Evolutionary conservation across 1,139 yeast species (phyloP), one percentile per base, ranked within the genome.

Genomic region (Yamadazyma buinensis): DNA sequence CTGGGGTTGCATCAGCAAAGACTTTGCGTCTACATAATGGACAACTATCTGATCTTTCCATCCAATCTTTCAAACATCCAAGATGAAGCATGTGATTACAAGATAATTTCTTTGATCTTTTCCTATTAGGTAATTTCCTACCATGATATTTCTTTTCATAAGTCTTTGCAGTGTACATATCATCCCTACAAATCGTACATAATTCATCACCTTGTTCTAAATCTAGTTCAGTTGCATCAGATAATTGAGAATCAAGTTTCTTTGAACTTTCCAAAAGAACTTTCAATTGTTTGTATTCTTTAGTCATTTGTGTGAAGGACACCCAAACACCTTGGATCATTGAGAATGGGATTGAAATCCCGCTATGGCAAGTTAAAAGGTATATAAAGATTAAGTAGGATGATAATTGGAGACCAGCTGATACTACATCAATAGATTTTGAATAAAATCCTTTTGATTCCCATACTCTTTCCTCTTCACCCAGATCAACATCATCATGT

Each of bases 21-120:
- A 88, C 95, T n/a, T 82, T 76, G 14, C 82, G 67, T 45, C 97
- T 71, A 58, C 97, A 92, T 37, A 90, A 78, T 1, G 99, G 98
- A 61, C 99, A 92, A 20, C 79, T 76, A 48, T 84, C 94, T 0
- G 96, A 86, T 44, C 95, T 72, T 51, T 86, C 95, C 46, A 92
- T 67, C 99, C 99, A 92, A 47, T 85, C 84, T 52, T 85, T 84
- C 43, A 92, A 70, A 57, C 98, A 92, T 3, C 95, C 92, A 63
- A 84, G 67, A 55, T 92, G 99, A 40, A 92, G 69, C 37, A 87
- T 82, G 57, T 92, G 99, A 14, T 85, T 84, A 64, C 99, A 92
- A 2, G 67, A 69, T 36, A 92, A 67, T 50, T 74, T 83, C 55
- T 87, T 87, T 2, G 97, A 95, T 30, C 62, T 69, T 37, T 69